Conservation (phyloP, 768 basidiomycete genomes). For the Tricholoma flavovirens region DNA sequence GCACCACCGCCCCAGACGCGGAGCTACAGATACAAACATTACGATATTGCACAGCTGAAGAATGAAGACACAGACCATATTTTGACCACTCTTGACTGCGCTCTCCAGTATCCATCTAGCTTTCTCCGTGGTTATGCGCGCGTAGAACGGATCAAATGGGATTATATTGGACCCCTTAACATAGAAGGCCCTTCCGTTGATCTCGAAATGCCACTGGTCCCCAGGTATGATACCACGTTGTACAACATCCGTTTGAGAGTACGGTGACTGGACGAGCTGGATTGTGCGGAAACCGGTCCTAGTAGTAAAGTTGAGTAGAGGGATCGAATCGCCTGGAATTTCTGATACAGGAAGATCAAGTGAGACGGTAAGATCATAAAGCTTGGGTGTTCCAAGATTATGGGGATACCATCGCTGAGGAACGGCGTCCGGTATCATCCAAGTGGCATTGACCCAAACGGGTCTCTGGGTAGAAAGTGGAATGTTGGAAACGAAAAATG, state of each 20-base stretch:
- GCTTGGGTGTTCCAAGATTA: slow-evolving; percentile 48
- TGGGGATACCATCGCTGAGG: slow-evolving; percentile 51
- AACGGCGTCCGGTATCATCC: slow-evolving; percentile 39
- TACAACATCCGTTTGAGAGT: slow-evolving; percentile 37
- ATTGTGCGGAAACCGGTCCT: slow-evolving; percentile 58
- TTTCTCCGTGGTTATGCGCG: slow-evolving; percentile 41
- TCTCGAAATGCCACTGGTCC: slow-evolving; percentile 55
- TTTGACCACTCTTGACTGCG: slow-evolving; percentile 49
- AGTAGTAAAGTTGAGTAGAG: slow-evolving; percentile 28
- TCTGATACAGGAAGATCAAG: slow-evolving; percentile 23
- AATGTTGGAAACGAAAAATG: slow-evolving; percentile 22
- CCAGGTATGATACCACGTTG: slow-evolving; percentile 50
- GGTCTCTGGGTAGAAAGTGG: slow-evolving; percentile 21
- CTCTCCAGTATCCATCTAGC: slow-evolving; percentile 54
- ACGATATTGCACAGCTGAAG: not conserved
- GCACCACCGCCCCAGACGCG: slow-evolving; percentile 58
- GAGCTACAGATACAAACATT: slow-evolving; percentile 29
- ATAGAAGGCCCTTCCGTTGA: slow-evolving; percentile 54
- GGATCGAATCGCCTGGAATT: not conserved
- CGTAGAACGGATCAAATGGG: slow-evolving; percentile 57
- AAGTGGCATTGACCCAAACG: slow-evolving; percentile 37
- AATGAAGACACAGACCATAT: slow-evolving; percentile 39
- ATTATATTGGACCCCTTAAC: slow-evolving; percentile 53
- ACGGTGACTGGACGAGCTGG: slow-evolving; percentile 43
- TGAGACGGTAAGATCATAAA: slow-evolving; percentile 46